Conservation (phyloP, 2,329 filamentous ascomycete genomes). For the Westerdykella ornata region DNA sequence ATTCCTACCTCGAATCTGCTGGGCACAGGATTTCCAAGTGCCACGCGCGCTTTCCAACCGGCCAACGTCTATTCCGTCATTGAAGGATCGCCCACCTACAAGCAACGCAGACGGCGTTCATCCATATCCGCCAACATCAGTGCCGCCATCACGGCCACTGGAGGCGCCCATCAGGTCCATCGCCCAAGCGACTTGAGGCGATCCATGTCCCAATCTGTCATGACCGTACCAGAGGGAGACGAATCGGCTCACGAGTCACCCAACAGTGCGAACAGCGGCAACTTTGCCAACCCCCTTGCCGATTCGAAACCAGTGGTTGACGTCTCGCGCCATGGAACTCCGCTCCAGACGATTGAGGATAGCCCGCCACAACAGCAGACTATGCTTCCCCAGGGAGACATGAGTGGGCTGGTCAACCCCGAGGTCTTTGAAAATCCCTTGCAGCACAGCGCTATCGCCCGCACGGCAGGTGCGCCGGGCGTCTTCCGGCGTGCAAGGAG, state of each 20-base stretch:
- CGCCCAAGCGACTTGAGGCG: conserved; percentile 84
- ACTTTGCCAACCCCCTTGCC: conserved; percentile 53
- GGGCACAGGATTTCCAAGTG: conserved; percentile 70
- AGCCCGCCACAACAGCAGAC: conserved; percentile 69
- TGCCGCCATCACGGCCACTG: conserved; percentile 57
- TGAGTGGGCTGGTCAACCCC: conserved; percentile 41
- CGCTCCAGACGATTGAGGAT: conserved; percentile 75
- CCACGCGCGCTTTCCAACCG: conserved; percentile 58
- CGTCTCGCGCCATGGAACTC: conserved; percentile 85
- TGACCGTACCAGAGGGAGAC: conserved; percentile 72
- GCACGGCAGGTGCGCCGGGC: conserved; percentile 56
- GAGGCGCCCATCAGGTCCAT: conserved; percentile 55
- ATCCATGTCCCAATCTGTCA: conserved; percentile 82
- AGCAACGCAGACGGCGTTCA: conserved; percentile 88
- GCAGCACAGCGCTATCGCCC: conserved; percentile 53
- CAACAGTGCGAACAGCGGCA: conserved; percentile 59
- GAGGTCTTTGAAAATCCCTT: conserved; percentile 40
- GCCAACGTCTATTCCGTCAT: conserved; percentile 92
- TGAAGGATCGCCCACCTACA: conserved; percentile 97
- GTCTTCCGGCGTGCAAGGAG: conserved; percentile 86
- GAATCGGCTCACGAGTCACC: conserved; percentile 74
- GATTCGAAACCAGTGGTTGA: conserved; percentile 70
- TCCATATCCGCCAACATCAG: conserved; percentile 80
- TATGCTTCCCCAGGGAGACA: conserved; percentile 63
- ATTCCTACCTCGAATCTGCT: conserved; percentile 79